Conservation (phyloP, 164 flowering plant species). For the Nymphaea colorata region DNA sequence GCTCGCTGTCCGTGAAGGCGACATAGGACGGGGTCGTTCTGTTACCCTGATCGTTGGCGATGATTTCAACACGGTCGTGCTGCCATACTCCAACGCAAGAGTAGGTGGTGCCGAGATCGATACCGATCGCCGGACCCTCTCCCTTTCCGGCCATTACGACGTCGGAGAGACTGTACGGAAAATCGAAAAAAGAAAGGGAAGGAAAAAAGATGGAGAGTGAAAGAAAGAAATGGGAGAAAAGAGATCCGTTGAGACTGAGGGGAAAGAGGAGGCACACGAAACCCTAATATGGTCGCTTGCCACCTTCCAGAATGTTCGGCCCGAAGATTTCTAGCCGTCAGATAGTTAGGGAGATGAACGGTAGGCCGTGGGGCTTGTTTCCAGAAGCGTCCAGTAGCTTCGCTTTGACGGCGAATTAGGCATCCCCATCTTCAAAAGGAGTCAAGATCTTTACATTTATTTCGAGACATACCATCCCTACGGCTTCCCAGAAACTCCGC, state of each 20-base stretch:
- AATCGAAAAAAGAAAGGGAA: not conserved
- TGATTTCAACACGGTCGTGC: slow-evolving; percentile 40
- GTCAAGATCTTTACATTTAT: too few species aligned
- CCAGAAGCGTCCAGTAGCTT: not conserved
- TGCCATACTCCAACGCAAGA: slow-evolving; percentile 53
- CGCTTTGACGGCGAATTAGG: not conserved
- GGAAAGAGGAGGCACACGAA: not conserved
- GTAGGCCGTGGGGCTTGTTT: not conserved
- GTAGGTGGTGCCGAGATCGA: slow-evolving; percentile 46
- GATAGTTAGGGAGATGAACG: not conserved
- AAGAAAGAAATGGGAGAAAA: not conserved
- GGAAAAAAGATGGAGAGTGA: not conserved
- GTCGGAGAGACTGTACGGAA: not conserved
- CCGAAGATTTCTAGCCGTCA: not conserved
- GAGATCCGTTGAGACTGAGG: too few species aligned
- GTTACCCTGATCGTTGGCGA: slow-evolving; percentile 39
- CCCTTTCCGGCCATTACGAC: slow-evolving; percentile 7
- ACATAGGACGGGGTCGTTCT: slow-evolving; percentile 48
- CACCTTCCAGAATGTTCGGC: not conserved
- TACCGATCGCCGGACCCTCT: slow-evolving; percentile 34
- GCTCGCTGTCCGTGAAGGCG: slow-evolving; percentile 33
- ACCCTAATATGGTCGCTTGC: not conserved
- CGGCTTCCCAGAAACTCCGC: too few species aligned
- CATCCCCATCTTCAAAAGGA: too few species aligned
- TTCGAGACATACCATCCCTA: too few species aligned